Conservation (phyloP, 768 basidiomycete species). For the Suillus discolor region DNA sequence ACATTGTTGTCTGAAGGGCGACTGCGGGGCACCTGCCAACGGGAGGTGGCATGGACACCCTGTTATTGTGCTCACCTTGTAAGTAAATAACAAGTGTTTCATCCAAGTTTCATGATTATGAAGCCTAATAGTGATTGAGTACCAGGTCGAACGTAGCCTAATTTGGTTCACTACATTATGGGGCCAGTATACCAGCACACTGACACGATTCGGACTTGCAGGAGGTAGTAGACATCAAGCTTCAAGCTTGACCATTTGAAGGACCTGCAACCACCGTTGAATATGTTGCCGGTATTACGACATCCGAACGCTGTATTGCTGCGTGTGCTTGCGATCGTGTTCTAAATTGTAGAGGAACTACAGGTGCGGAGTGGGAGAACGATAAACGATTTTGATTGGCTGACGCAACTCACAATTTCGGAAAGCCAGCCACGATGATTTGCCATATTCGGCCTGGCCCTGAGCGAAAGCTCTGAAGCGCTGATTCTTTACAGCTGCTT, state of each 20-base stretch:
- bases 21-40: not conserved
- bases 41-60: too few relatives aligned
- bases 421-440: too few relatives aligned
- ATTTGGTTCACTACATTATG: not conserved
- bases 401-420: too few relatives aligned
- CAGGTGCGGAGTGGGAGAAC: too few relatives aligned
- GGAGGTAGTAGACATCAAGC: not conserved
- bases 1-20: not conserved
- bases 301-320: not conserved
- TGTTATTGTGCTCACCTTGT: not conserved
- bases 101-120: not conserved
- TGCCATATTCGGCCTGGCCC: too few relatives aligned
- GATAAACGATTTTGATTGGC: too few relatives aligned
- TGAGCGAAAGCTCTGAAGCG: too few relatives aligned
- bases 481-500: too few relatives aligned
- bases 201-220: too few relatives aligned
- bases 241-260: not conserved
- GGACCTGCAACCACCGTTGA: not conserved
- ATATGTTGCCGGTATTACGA: not conserved
- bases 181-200: not conserved
- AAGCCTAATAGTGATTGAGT: not conserved
- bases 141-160: not conserved
- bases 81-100: not conserved
- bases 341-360: too few relatives aligned
- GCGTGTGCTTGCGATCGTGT: not conserved